Evolutionary conservation across 1,284 basidiomycete genomes (phyloP).

Genomic region (Heterobasidion occidentale): DNA sequence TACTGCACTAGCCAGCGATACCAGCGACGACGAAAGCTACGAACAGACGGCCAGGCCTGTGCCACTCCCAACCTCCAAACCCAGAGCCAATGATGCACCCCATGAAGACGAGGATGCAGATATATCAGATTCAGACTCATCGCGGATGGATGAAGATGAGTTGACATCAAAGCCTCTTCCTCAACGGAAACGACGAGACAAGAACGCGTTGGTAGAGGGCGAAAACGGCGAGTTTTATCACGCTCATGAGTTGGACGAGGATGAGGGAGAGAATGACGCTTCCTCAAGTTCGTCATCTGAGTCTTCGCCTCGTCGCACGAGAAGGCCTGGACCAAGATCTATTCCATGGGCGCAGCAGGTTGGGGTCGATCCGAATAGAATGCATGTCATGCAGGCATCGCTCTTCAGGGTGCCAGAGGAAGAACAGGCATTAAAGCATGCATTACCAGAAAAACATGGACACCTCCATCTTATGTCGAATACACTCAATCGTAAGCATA

Average conservation of each 20-base stretch:
- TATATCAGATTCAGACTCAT: slow-evolving; percentile 19
- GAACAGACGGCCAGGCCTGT: slow-evolving; percentile 8
- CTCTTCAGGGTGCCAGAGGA: slow-evolving; percentile 74
- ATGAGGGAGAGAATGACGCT: slow-evolving; percentile 12
- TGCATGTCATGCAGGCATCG: slow-evolving; percentile 89
- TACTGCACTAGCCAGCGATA: slow-evolving; percentile 29
- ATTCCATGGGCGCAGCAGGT: slow-evolving; percentile 63
- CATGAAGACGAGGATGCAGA: slow-evolving; percentile 21
- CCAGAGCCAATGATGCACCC: neutral
- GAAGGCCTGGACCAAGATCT: slow-evolving; percentile 13
- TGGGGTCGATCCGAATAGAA: slow-evolving; percentile 72
- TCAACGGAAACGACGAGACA: slow-evolving; percentile 7
- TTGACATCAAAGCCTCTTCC: slow-evolving; percentile 20
- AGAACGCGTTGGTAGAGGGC: slow-evolving; percentile 40
- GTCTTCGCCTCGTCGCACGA: slow-evolving; percentile 20
- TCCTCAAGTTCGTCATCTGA: slow-evolving; percentile 16
- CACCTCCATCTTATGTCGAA: slow-evolving; percentile 25
- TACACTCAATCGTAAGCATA: slow-evolving; percentile 53
- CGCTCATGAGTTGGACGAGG: slow-evolving; percentile 33
- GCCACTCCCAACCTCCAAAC: slow-evolving; percentile 6
- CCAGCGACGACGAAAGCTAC: slow-evolving; percentile 31
- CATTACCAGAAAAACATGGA: slow-evolving; percentile 25
- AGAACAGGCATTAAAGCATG: slow-evolving; percentile 46
- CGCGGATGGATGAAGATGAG: slow-evolving; percentile 45
- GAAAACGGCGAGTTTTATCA: slow-evolving; percentile 38